Evolutionary conservation across 257 asterid genomes (phyloP).

Genomic region (Apocynum venetum): DNA sequence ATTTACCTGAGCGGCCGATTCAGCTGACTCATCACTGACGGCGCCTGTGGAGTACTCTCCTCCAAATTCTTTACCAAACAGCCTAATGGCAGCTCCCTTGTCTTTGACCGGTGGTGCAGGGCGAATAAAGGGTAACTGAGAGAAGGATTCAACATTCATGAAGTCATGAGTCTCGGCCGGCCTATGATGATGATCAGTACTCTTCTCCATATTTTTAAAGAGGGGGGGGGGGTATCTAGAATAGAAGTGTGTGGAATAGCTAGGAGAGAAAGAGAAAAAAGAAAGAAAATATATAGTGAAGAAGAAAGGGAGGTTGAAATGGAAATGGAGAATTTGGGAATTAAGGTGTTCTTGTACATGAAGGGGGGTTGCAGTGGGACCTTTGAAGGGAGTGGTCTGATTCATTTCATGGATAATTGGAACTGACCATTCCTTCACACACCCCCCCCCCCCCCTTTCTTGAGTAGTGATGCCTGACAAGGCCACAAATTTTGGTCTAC

Average conservation of each 20-base stretch:
- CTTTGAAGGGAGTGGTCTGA: conserved; percentile 31
- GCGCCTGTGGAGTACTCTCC: neutral
- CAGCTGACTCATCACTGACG: neutral
- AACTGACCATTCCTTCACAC: conserved; percentile 31
- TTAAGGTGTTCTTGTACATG: conserved; percentile 14
- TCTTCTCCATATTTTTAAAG: conserved; percentile 43
- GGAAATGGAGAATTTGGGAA: conserved; percentile 9
- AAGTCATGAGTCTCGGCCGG: conserved; percentile 64
- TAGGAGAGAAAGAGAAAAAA: no score
- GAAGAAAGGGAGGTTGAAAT: neutral
- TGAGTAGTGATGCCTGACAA: conserved; percentile 35
- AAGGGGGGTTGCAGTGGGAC: conserved; percentile 31
- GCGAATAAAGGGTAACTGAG: conserved; percentile 88
- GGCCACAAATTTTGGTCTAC: conserved; percentile 40
- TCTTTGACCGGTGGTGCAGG: conserved; percentile 40
- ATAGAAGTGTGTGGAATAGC: no score
- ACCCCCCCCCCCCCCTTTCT: neutral
- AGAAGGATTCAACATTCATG: conserved; percentile 87
- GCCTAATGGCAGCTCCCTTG: conserved; percentile 45
- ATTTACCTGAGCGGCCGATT: neutral
- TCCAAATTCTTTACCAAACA: conserved; percentile 81
- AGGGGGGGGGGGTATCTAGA: neutral
- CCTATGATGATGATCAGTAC: conserved; percentile 24
- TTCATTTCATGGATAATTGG: conserved; percentile 37
- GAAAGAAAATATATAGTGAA: neutral